phyloP scores from a whole-genome alignment of 176 grass and related monocot species.

The Oryza coarctata region DNA sequence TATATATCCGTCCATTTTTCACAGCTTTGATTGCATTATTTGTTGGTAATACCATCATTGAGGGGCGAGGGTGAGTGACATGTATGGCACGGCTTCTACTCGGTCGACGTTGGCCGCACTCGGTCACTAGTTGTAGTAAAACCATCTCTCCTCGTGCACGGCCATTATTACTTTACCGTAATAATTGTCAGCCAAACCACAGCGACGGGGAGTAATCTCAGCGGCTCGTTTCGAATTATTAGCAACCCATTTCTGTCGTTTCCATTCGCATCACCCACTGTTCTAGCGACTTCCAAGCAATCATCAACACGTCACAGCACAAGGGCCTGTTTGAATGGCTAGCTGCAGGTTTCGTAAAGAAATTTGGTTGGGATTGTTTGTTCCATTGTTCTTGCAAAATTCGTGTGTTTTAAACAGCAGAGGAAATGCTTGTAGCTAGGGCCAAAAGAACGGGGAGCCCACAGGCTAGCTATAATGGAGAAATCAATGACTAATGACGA shows the following conservation, averaged over 20 bases:
- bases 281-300: slow-evolving; percentile 10
- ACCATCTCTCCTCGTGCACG: neutral
- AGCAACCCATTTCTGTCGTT: neutral
- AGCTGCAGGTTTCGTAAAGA: neutral
- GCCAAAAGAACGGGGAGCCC: neutral
- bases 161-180: neutral
- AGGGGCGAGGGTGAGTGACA: neutral
- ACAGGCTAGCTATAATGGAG: neutral
- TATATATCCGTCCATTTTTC: neutral
- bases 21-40: slow-evolving; percentile 7
- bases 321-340: no score
- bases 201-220: neutral
- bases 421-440: neutral
- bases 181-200: slow-evolving; percentile 16
- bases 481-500: neutral
- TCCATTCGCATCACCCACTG: neutral
- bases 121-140: neutral
- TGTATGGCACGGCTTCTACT: neutral
- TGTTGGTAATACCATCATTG: neutral
- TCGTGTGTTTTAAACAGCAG: neutral
- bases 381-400: neutral
- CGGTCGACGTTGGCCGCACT: neutral
- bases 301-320: neutral
- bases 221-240: neutral
- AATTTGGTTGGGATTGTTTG: neutral